Conservation (phyloP, 305 asterid genomes). For the Withania somnifera region DNA sequence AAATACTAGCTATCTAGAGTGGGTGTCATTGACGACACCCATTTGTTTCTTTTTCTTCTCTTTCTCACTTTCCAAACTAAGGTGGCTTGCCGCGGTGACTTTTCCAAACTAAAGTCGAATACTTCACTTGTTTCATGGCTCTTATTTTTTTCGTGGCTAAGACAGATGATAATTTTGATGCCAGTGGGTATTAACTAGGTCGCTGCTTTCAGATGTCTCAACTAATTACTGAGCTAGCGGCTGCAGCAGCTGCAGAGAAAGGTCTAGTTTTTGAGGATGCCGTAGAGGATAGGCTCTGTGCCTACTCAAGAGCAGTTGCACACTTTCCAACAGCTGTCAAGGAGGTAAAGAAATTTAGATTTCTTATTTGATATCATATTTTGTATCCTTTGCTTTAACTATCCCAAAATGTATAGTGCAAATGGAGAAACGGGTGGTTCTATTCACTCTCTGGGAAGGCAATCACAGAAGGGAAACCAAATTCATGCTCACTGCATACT, state of each 20-base stretch:
- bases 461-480: constrained; percentile 56
- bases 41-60: background rate
- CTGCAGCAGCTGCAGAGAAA: constrained; percentile 78
- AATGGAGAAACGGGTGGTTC: constrained; percentile 98
- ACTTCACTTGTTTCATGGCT: background rate
- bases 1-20: background rate
- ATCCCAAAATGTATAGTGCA: constrained; percentile 50
- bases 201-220: constrained; percentile 46
- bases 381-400: background rate
- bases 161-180: background rate
- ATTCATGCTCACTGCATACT: constrained; percentile 77
- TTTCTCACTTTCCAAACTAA: background rate
- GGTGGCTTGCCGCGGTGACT: background rate
- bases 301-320: constrained; percentile 85
- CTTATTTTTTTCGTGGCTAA: background rate
- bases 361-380: background rate
- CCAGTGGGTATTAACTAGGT: background rate
- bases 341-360: constrained; percentile 44
- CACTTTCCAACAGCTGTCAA: constrained; percentile 97
- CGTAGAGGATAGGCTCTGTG: constrained; percentile 78
- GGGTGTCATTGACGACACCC: background rate
- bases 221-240: constrained; percentile 69
- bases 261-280: constrained; percentile 60
- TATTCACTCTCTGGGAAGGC: constrained; percentile 80
- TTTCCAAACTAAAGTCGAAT: background rate